A percentile compares a stretch with the other conserved stretches of the same genome.
Evolutionary conservation across 2,329 filamentous ascomycete species (phyloP).

Genomic region (Apiospora phragmitis): DNA sequence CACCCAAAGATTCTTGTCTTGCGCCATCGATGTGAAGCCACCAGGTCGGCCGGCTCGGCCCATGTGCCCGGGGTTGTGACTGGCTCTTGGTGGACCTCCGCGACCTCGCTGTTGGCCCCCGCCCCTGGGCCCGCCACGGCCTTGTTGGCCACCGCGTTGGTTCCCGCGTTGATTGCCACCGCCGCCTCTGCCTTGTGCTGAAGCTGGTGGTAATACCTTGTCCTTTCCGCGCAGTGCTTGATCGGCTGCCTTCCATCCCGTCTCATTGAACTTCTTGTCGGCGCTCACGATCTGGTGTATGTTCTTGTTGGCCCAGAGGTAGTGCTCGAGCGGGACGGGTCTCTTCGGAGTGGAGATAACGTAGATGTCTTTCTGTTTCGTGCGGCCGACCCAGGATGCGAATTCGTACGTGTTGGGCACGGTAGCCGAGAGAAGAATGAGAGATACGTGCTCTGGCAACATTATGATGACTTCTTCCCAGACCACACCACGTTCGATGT

Average conservation of each 20-base stretch:
- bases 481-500: slow-evolving; percentile 91
- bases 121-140: slow-evolving; percentile 46
- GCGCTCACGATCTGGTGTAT: slow-evolving; percentile 94
- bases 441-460: slow-evolving; percentile 93
- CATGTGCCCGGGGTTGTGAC: slow-evolving; percentile 77
- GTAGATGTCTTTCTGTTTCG: slow-evolving; percentile 98
- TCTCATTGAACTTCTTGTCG: slow-evolving; percentile 88
- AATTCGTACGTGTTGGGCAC: slow-evolving; percentile 98
- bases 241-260: slow-evolving; percentile 94
- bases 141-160: slow-evolving; percentile 44
- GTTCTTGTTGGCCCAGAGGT: slow-evolving; percentile 89
- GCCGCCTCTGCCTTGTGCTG: slow-evolving; percentile 50
- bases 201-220: slow-evolving; percentile 52
- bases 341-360: slow-evolving; percentile 97
- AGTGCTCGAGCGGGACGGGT: slow-evolving; percentile 93
- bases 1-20: slow-evolving; percentile 97
- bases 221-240: slow-evolving; percentile 78
- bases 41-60: slow-evolving; percentile 83
- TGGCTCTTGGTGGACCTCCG: slow-evolving; percentile 58
- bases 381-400: slow-evolving; percentile 95
- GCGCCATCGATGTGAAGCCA: slow-evolving; percentile 83
- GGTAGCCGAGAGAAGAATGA: slow-evolving; percentile 93
- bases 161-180: slow-evolving; percentile 54
- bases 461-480: slow-evolving; percentile 99
- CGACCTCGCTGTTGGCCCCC: slow-evolving; percentile 56